Evolutionary conservation across 78 protist species (phyloP).

Genomic region (Capsaspora owczarzaki): DNA sequence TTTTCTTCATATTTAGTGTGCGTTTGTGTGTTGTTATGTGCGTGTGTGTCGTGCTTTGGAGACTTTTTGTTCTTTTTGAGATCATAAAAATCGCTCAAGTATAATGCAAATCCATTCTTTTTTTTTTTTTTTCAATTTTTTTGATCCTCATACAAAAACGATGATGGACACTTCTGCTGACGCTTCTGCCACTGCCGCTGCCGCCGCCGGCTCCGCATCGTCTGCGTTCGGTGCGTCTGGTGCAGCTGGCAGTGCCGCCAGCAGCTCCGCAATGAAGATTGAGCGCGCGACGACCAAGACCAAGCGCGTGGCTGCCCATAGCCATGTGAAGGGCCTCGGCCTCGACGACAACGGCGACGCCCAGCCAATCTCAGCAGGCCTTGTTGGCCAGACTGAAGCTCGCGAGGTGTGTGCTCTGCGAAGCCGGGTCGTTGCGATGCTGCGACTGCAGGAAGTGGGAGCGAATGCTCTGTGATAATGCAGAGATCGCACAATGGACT

Average conservation of each 20-base stretch:
- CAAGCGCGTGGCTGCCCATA: slow-evolving; percentile 89
- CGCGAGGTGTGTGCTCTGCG: slow-evolving; percentile 73
- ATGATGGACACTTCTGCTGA: too few relatives aligned
- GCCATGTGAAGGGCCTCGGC: slow-evolving; percentile 97
- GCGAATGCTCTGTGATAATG: background rate
- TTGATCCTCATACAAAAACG: too few relatives aligned
- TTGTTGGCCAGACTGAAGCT: slow-evolving; percentile 97
- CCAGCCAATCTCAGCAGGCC: slow-evolving; percentile 69
- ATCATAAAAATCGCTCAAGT: too few relatives aligned
- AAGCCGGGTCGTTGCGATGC: background rate
- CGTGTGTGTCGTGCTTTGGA: too few relatives aligned
- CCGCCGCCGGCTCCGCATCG: too few relatives aligned
- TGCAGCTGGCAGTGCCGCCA: background rate
- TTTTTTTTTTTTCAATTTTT: too few relatives aligned
- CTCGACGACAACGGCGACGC: slow-evolving; percentile 83
- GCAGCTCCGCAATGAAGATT: slow-evolving; percentile 46
- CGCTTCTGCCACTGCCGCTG: too few relatives aligned
- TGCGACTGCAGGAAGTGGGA: background rate
- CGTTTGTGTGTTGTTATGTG: too few relatives aligned
- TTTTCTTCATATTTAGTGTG: too few relatives aligned
- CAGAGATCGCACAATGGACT: background rate
- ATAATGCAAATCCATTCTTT: too few relatives aligned
- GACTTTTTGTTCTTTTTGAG: too few relatives aligned
- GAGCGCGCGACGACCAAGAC: slow-evolving; percentile 73
- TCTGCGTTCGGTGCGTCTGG: too few relatives aligned